phyloP scores from a whole-genome alignment of 257 asterid genomes.

The Buddleja alternifolia region DNA sequence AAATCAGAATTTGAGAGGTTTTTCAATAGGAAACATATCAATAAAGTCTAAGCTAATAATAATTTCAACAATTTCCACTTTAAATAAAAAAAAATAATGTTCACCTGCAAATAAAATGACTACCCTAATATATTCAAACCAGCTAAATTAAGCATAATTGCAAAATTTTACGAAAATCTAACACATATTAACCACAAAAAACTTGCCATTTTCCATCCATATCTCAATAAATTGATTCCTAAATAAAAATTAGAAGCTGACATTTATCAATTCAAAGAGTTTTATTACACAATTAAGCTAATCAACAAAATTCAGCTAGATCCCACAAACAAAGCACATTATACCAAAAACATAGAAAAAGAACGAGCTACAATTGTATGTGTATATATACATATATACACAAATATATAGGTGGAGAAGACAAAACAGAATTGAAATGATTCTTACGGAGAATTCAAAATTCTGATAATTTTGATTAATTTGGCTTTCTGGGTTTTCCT shows the following conservation, averaged over 20 bases:
- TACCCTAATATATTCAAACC: neutral
- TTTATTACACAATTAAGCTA: conserved; percentile 15
- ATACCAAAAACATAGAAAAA: too few relatives aligned
- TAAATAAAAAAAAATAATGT: neutral
- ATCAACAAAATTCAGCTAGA: conserved; percentile 21
- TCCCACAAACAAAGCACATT: neutral
- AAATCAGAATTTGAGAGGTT: neutral
- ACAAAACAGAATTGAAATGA: neutral
- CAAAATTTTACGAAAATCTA: neutral
- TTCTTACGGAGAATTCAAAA: conserved; percentile 30
- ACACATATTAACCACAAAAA: neutral
- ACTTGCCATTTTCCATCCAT: neutral
- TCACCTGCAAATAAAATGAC: neutral
- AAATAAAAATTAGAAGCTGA: neutral
- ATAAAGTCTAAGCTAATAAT: neutral
- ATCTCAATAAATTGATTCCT: neutral
- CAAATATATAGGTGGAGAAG: neutral
- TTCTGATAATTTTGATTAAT: conserved; percentile 14
- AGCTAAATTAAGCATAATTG: conserved; percentile 18
- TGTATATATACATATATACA: too few relatives aligned
- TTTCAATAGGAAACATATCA: neutral
- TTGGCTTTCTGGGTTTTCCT: conserved; percentile 26
- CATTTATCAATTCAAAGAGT: conserved; percentile 7
- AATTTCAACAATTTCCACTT: neutral
- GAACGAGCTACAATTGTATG: too few relatives aligned